Conservation (phyloP, 2,329 filamentous ascomycete species). For the Hypoxylon sp. region DNA sequence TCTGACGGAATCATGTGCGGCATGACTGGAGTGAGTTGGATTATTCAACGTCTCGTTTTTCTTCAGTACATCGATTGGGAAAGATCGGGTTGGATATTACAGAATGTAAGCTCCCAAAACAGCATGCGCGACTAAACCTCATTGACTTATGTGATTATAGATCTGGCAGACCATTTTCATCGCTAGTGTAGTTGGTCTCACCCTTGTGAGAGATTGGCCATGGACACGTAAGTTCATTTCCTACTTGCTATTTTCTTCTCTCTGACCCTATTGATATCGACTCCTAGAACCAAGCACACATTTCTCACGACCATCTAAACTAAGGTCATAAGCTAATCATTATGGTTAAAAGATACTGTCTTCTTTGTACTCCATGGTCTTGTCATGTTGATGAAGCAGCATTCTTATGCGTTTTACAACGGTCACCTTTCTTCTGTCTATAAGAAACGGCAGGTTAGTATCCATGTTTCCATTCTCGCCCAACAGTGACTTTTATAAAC, state of each 20-base stretch:
- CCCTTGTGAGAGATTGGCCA: conserved; percentile 80
- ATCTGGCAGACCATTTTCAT: conserved; percentile 79
- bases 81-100: conserved; percentile 78
- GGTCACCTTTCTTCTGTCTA: conserved; percentile 77
- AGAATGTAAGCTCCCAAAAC: conserved; percentile 66
- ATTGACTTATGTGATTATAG: conserved; percentile 52
- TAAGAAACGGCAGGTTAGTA: conserved; percentile 59
- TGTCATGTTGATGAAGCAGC: conserved; percentile 87
- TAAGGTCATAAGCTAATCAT: conserved; percentile 11
- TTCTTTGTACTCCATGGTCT: conserved; percentile 80
- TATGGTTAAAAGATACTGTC: conserved; percentile 42
- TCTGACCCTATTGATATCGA: not conserved
- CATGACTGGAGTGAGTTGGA: conserved; percentile 74
- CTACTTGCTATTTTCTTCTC: not conserved
- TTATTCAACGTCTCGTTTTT: conserved; percentile 73
- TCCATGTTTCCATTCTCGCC: not conserved
- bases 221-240: conserved; percentile 71
- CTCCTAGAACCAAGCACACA: not conserved
- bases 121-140: not conserved
- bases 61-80: conserved; percentile 77
- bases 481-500: not conserved
- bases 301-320: not conserved
- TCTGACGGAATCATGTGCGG: conserved; percentile 80
- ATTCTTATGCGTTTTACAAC: conserved; percentile 85
- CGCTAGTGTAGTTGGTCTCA: conserved; percentile 73